Conservation (phyloP, 2,329 filamentous ascomycete species). For the Cylindrodendrum hubeiense region DNA sequence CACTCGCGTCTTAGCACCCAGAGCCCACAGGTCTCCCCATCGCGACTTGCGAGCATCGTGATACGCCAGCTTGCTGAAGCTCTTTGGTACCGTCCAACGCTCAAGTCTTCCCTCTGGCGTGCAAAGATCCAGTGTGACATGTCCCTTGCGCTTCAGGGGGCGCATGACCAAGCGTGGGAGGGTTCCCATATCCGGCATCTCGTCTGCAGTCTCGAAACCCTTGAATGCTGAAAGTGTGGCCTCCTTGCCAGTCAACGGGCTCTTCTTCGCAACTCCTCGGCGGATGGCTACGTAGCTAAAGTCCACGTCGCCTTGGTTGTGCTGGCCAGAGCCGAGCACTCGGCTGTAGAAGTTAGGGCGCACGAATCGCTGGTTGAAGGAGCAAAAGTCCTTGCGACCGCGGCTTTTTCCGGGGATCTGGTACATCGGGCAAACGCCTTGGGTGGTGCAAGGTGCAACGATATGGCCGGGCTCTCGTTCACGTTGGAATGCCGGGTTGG, state of each 20-base stretch:
- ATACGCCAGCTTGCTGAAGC: constrained; percentile 84
- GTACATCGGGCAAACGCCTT: constrained; percentile 91
- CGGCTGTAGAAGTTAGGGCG: constrained; percentile 85
- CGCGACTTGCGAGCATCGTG: constrained; percentile 89
- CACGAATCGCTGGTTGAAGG: constrained; percentile 90
- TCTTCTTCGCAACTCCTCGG: constrained; percentile 69
- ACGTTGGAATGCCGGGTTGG: constrained; percentile 54
- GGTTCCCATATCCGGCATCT: constrained; percentile 68
- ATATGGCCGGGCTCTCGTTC: constrained; percentile 73
- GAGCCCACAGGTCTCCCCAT: constrained; percentile 96
- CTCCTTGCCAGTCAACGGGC: constrained; percentile 60
- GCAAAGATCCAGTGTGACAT: constrained; percentile 91
- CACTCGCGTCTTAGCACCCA: constrained; percentile 90
- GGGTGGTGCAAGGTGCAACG: constrained; percentile 87
- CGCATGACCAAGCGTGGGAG: constrained; percentile 84
- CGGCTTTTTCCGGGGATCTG: constrained; percentile 73
- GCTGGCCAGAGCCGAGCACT: constrained; percentile 75
- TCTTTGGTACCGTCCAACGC: constrained; percentile 91
- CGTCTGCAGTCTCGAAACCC: constrained; percentile 72
- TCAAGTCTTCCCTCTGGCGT: constrained; percentile 88
- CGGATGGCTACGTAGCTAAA: constrained; percentile 92
- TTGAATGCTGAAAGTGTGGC: constrained; percentile 76
- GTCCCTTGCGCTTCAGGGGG: constrained; percentile 88
- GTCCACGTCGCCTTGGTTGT: constrained; percentile 90
- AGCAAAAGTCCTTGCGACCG: constrained; percentile 90